phyloP scores from a whole-genome alignment of 129 eudicot species.

The Helichrysum umbraculigerum region DNA sequence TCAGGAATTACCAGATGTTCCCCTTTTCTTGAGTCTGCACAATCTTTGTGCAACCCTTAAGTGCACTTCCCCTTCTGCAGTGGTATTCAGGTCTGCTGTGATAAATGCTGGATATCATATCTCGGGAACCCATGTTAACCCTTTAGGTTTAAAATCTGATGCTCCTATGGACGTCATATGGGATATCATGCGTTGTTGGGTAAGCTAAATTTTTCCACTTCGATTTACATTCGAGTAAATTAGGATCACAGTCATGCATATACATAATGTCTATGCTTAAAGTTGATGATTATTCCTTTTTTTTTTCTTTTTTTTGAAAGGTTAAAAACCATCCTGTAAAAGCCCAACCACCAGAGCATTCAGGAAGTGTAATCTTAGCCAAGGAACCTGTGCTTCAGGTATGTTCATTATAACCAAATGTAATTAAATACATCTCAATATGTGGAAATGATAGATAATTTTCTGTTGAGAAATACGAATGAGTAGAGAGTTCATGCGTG shows the following conservation, averaged over 20 bases:
- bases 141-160: slow-evolving; percentile 89
- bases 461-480: not conserved
- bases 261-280: slow-evolving; percentile 4
- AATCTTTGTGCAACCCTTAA: slow-evolving; percentile 88
- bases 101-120: slow-evolving; percentile 97
- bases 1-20: slow-evolving; percentile 96
- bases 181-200: slow-evolving; percentile 99
- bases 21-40: slow-evolving; percentile 92
- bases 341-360: slow-evolving; percentile 81
- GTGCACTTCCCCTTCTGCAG: slow-evolving; percentile 96
- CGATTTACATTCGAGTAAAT: not conserved
- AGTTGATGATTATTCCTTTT: not conserved
- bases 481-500: not conserved
- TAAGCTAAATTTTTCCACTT: slow-evolving; percentile 34
- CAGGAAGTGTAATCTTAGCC: slow-evolving; percentile 86
- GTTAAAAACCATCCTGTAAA: slow-evolving; percentile 88
- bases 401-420: not conserved
- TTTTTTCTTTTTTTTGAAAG: slow-evolving; percentile 29
- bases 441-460: not conserved
- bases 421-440: not conserved
- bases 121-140: slow-evolving; percentile 94
- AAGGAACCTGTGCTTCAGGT: slow-evolving; percentile 93
- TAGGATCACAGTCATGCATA: not conserved
- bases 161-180: slow-evolving; percentile 97
- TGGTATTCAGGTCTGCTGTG: slow-evolving; percentile 92